Conservation (phyloP, 768 basidiomycete species). For the Psilocybe cubensis region DNA sequence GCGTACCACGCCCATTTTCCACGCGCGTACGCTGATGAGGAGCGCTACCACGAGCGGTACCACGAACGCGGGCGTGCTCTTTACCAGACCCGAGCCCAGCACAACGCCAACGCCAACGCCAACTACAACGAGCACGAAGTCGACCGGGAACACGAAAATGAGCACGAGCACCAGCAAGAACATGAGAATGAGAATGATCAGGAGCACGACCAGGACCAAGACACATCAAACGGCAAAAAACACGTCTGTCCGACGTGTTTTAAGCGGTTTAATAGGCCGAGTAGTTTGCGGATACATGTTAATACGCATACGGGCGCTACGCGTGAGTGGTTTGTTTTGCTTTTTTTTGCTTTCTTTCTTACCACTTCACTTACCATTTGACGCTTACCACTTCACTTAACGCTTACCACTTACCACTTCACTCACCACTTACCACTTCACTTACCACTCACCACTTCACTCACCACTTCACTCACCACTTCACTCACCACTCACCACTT, state of each 20-base stretch:
- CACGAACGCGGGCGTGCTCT: too few species aligned
- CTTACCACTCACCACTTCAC: background rate
- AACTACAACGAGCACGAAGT: too few species aligned
- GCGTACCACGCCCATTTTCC: too few species aligned
- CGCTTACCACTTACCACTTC: background rate
- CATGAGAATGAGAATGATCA: conserved; percentile 30
- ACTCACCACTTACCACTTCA: conserved; percentile 6
- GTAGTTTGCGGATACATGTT: conserved; percentile 65
- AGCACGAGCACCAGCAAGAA: too few species aligned
- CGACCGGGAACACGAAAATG: too few species aligned
- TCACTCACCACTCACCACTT: background rate
- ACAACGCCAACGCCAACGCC: too few species aligned
- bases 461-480: background rate
- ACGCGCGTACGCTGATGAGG: too few species aligned
- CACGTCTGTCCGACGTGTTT: conserved; percentile 57
- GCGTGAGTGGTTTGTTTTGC: conserved; percentile 46
- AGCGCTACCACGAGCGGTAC: too few species aligned
- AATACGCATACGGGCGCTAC: conserved; percentile 74
- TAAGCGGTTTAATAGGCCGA: conserved; percentile 72
- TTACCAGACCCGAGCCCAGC: too few species aligned
- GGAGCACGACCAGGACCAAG: conserved; percentile 7
- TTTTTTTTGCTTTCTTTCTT: conserved; percentile 7
- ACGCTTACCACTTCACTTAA: background rate
- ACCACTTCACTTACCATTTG: background rate
- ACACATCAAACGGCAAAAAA: conserved; percentile 39